Base-by-base conservation (phyloP, 495 filamentous ascomycete genomes). In the Recurvomyces mirabilis region DNA sequence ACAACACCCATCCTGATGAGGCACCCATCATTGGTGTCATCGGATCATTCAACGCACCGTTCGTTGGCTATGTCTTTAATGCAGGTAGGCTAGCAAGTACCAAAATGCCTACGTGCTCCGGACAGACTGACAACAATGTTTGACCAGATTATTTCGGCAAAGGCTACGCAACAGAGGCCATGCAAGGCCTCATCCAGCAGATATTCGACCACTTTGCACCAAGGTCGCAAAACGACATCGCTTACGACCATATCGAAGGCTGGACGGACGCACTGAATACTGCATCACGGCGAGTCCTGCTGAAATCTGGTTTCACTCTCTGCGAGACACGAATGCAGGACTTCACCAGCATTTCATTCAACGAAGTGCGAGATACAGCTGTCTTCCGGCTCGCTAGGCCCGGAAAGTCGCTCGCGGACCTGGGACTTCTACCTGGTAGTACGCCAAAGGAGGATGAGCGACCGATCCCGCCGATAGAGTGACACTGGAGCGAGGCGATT, bases 131-230 rank as follows among this genome's bases (percentile, higher is more conserved):
- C 26, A 33, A 10, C 11, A 17, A 6, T 29, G 11, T 20, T 29
- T 34, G 22, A 39, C 24, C 31, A 49, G 50, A 46, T 19, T 28
- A 56, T 41, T 31, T 17, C 19, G 42, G 42, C 28, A 45, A 47
- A 28, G 53, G 53, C 28, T 56, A 49, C 20, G 53, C 53, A 13
- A 53, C 53, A 13, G 53, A 56, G 43, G 50, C 53, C 14, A 24
- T 56, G 15, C 30, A 24, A 9, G 53, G 45, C 19, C 29, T 53
- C 9, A 46, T 53, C 10, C 40, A 45, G 1, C 25, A 24, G 14
- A 23, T 49, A n/a, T 56, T 51, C 30, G 50, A 49, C 18, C 50
- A 40, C n/a, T 39, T 56, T n/a, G 40, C 53, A 4, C 24, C 31
- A 12, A 39, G 28, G 1, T 32, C 23, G 13, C 26, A 37, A 5